Evolutionary conservation across 164 flowering plant genomes (phyloP).

Genomic region (Stephania cephalantha): DNA sequence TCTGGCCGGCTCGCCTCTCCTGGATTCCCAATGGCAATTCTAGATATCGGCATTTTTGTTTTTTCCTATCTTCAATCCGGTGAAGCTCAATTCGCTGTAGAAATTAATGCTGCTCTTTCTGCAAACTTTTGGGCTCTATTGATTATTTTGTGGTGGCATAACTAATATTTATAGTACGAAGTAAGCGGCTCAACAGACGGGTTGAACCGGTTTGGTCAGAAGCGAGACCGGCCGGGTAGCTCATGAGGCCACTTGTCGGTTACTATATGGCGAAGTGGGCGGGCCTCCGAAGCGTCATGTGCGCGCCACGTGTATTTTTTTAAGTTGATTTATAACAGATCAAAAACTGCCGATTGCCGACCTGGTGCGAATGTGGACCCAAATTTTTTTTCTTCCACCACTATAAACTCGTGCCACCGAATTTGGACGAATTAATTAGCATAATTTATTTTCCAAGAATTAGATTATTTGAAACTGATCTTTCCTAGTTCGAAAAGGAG

Average conservation of each 20-base stretch:
- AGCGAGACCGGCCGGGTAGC: not conserved
- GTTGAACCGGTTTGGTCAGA: conserved; percentile 1
- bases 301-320: conserved; percentile 10
- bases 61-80: not conserved
- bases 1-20: conserved; percentile 36
- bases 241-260: not conserved
- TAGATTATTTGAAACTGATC: too few species aligned
- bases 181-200: conserved; percentile 11
- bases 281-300: conserved; percentile 12
- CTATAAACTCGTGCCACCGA: not conserved
- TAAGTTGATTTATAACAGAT: not conserved
- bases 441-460: too few species aligned
- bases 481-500: too few species aligned
- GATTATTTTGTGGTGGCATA: too few species aligned
- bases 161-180: conserved; percentile 6
- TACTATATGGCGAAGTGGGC: conserved; percentile 6
- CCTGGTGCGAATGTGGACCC: not conserved
- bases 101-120: not conserved
- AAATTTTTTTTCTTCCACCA: not conserved
- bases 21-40: conserved; percentile 43
- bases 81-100: not conserved
- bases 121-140: not conserved
- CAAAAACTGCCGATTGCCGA: conserved; percentile 8
- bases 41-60: conserved; percentile 34
- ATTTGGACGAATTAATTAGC: not conserved